phyloP scores from a whole-genome alignment of 2,329 filamentous ascomycete genomes.

The Apiospora phragmitis region DNA sequence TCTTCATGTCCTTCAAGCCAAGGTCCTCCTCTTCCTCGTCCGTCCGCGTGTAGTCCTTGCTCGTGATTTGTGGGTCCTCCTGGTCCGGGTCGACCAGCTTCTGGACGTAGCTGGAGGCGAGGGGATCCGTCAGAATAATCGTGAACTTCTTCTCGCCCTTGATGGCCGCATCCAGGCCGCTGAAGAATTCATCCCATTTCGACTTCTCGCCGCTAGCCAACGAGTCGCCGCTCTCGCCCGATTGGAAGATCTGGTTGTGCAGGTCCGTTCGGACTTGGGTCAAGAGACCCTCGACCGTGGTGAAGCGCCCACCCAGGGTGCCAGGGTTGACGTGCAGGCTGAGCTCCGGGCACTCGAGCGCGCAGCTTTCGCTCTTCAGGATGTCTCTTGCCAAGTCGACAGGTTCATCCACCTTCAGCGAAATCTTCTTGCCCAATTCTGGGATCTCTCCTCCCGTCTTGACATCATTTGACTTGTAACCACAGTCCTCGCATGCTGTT shows the following conservation, averaged over 20 bases:
- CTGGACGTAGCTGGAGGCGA: conserved; percentile 93
- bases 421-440: conserved; percentile 81
- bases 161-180: conserved; percentile 73
- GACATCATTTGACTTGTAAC: conserved; percentile 94
- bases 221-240: conserved; percentile 76
- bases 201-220: conserved; percentile 64
- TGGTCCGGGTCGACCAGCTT: conserved; percentile 73
- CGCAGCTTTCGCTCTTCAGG: conserved; percentile 92
- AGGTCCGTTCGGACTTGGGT: conserved; percentile 92
- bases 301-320: conserved; percentile 93
- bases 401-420: conserved; percentile 65
- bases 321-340: conserved; percentile 86
- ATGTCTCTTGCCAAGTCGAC: conserved; percentile 89
- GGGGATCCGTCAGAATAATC: conserved; percentile 80
- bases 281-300: conserved; percentile 90
- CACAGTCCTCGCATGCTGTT: conserved; percentile 87
- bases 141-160: conserved; percentile 78
- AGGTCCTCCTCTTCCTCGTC: conserved; percentile 93
- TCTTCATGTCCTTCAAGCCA: conserved; percentile 89
- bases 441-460: conserved; percentile 96
- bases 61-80: conserved; percentile 75
- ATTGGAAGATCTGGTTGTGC: conserved; percentile 82
- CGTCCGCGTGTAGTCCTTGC: conserved; percentile 82
- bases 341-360: conserved; percentile 83
- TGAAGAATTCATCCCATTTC: conserved; percentile 83